These are phyloP conservation scores for Chaetoscypha palmicola DNA, from an alignment of 2,329 filamentous ascomycete genomes.

Conservation along the genomic window DNA sequence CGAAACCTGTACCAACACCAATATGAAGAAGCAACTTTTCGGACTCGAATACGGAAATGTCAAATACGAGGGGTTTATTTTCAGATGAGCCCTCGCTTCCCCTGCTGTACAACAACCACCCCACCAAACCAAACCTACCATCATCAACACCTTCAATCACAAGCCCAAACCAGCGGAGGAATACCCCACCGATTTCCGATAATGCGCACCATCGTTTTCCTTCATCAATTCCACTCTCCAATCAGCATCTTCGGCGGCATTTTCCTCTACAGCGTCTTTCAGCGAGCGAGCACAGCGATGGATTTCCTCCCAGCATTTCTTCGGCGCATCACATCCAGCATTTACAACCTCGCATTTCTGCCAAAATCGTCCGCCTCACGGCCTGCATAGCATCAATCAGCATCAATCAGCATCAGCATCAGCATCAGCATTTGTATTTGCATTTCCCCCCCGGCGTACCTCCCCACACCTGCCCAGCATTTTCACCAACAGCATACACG, in stretches of 20 bases:
- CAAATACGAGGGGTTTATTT: too few relatives aligned
- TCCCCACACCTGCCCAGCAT: not conserved
- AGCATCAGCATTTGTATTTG: not conserved
- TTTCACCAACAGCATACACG: not conserved
- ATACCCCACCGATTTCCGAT: too few relatives aligned
- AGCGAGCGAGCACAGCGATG: slow-evolving; percentile 5
- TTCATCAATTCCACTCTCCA: too few relatives aligned
- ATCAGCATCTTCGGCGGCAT: not conserved
- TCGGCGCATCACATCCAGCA: slow-evolving; percentile 1
- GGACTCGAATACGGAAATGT: not conserved
- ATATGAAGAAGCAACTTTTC: not conserved
- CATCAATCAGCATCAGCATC: not conserved
- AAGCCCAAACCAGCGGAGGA: too few relatives aligned
- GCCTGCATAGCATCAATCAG: not conserved
- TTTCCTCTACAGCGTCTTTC: not conserved
- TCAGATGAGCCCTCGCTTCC: not conserved
- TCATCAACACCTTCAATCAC: not conserved
- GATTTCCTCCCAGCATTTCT: slow-evolving; percentile 2
- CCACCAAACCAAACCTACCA: not conserved
- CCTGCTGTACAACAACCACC: slow-evolving; percentile 2
- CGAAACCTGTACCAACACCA: not conserved
- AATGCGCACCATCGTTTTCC: too few relatives aligned
- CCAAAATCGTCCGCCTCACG: too few relatives aligned
- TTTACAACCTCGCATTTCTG: not conserved
- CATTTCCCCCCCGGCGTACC: not conserved